phyloP scores from a whole-genome alignment of 148 eudicot species.

The Camellia granthamiana region DNA sequence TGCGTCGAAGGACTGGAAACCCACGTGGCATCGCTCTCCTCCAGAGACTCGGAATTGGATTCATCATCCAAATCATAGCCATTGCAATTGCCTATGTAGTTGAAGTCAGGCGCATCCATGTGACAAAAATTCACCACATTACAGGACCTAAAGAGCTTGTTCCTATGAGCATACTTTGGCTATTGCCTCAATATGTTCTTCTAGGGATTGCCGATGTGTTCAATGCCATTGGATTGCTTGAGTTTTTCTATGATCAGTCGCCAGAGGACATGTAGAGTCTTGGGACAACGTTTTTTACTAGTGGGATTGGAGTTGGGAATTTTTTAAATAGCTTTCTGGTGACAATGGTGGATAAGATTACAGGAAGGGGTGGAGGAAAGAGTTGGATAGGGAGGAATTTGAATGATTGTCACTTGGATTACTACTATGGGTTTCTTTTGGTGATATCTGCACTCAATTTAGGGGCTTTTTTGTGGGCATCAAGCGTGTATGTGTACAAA shows the following conservation, averaged over 20 bases:
- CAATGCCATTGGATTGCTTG: conserved; percentile 70
- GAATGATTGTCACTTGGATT: conserved; percentile 81
- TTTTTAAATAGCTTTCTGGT: conserved; percentile 77
- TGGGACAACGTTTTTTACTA: conserved; percentile 84
- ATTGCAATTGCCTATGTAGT: conserved; percentile 56
- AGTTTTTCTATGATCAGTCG: conserved; percentile 89
- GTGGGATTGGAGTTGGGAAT: conserved; percentile 77
- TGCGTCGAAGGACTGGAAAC: conserved; percentile 55
- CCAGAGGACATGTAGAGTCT: conserved; percentile 88
- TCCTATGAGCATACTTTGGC: conserved; percentile 70
- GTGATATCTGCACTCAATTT: conserved; percentile 52
- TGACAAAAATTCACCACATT: conserved; percentile 35
- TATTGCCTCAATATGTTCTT: conserved; percentile 74
- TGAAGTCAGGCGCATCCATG: conserved; percentile 60
- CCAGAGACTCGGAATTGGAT: conserved; percentile 72
- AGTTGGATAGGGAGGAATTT: conserved; percentile 86
- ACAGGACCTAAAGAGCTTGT: conserved; percentile 33
- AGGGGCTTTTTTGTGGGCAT: conserved; percentile 59
- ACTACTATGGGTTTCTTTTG: conserved; percentile 70
- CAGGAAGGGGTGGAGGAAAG: conserved; percentile 51
- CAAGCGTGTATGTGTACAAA: conserved; percentile 65
- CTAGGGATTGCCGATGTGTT: conserved; percentile 89
- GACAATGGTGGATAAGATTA: conserved; percentile 61
- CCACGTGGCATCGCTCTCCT: conserved; percentile 79
- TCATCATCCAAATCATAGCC: conserved; percentile 66